phyloP scores from a whole-genome alignment of 1,284 basidiomycete species.

The Melampsora americana region DNA sequence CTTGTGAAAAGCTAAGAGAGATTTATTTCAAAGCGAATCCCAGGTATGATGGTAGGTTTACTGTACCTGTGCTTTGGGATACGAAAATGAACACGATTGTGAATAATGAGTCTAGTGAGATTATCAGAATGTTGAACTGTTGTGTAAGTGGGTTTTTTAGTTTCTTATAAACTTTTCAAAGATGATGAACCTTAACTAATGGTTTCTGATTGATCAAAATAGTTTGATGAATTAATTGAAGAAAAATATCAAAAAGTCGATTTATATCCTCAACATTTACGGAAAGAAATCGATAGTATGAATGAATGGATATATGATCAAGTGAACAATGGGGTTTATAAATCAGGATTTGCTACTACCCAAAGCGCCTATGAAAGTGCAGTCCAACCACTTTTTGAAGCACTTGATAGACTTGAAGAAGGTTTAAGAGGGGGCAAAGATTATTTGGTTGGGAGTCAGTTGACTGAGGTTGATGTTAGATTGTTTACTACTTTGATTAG shows the following conservation, averaged over 20 bases:
- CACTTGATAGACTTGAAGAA: constrained; percentile 76
- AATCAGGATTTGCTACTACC: constrained; percentile 77
- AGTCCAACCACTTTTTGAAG: constrained; percentile 64
- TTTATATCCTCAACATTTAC: constrained; percentile 68
- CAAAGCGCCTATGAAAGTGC: constrained; percentile 78
- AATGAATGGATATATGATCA: constrained; percentile 78
- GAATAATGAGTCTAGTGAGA: constrained; percentile 67
- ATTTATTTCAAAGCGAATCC: constrained; percentile 76
- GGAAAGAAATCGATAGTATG: constrained; percentile 75
- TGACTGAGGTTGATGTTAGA: constrained; percentile 84
- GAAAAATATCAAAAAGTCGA: constrained; percentile 48
- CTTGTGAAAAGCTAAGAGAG: constrained; percentile 72
- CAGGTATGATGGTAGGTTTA: constrained; percentile 52
- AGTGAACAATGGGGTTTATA: constrained; percentile 64
- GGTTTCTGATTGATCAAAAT: neutral
- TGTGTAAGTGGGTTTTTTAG: constrained; percentile 67
- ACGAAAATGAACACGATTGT: constrained; percentile 84
- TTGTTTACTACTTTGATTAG: constrained; percentile 67
- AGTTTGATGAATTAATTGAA: constrained; percentile 48
- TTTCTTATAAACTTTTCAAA: constrained; percentile 65
- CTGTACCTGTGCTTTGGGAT: constrained; percentile 84
- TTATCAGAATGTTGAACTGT: constrained; percentile 85
- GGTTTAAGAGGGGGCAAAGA: constrained; percentile 69
- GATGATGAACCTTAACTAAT: constrained; percentile 60
- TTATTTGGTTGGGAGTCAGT: constrained; percentile 72